Base-by-base conservation (phyloP, 140 eudicot species). In the Anethum foeniculum region DNA sequence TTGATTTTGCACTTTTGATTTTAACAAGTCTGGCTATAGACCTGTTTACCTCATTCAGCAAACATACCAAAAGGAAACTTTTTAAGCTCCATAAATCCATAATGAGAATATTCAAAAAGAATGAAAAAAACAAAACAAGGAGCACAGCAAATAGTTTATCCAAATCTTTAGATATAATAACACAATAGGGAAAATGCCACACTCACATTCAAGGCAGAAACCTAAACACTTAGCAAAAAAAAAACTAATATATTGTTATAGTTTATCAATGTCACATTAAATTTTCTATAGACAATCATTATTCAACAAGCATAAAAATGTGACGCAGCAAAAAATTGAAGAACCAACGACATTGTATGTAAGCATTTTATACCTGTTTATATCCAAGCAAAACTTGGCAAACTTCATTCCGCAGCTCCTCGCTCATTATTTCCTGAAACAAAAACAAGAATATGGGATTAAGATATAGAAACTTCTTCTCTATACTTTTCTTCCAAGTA, bases 351-450 rank as follows among this genome's bases (percentile, higher is more conserved):
- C n/a, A 44, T 65, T 21, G 43, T 3, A 44, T 13, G 5, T 38
- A 54, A 36, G 64, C 54, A 81, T 54, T 32, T 32, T 86, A 64
- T 82, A 94, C 98, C 90, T 94, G 97, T 83, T 94, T 94, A 90
- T 94, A 94, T 43, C 97, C 98, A 69, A 87, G 94, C 76, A 94
- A 88, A 81, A 94, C 98, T 77, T 92, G 96, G 74, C 90, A 81
- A 54, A 94, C 91, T 74, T 94, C 98, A 85, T 89, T 89, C 83
- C 88, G 97, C 79, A 94, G 82, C 79, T 92, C 96, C 90, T 90
- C 91, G 4, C 96, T 94, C 84, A 91, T 88, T 74, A 94, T 94
- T 89, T 92, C 98, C 98, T 94, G 89, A 27, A 21, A 82, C 38
- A 82, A 28, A 64, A 52, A 79, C 18, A 80, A 27, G 27, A 47